These are phyloP conservation scores for Rhodotorula sp. DNA, from an alignment of 1,284 basidiomycete species.

Conservation along the genomic window DNA sequence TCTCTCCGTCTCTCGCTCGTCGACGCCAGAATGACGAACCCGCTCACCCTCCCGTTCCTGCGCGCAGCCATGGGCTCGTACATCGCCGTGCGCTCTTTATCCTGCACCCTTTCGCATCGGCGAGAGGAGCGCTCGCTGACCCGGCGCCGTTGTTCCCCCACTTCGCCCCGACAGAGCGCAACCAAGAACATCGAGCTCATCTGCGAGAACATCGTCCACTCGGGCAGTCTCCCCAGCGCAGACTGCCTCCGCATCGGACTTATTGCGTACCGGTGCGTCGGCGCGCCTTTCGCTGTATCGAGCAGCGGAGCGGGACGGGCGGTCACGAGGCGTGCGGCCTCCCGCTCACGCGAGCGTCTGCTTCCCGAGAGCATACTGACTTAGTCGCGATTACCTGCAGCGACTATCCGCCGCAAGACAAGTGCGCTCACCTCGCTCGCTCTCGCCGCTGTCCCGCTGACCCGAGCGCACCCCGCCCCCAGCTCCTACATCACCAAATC, in stretches of 20 bases:
- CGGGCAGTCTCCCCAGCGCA: constrained; percentile 78
- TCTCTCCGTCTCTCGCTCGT: not conserved
- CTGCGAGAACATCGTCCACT: constrained; percentile 92
- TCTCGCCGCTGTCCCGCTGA: not conserved
- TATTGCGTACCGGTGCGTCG: constrained; percentile 68
- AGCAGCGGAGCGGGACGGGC: no score
- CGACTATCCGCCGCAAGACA: constrained; percentile 94
- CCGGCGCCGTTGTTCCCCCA: not conserved
- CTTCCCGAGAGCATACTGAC: no score
- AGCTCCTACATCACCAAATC: constrained; percentile 75
- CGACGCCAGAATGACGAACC: not conserved
- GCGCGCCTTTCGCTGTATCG: not conserved
- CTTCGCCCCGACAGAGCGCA: constrained; percentile 54
- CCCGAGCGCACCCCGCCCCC: constrained; percentile 13
- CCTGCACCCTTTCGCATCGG: not conserved
- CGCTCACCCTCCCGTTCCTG: not conserved
- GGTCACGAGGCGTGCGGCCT: no score
- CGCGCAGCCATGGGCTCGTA: constrained; percentile 53
- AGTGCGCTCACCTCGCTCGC: constrained; percentile 47
- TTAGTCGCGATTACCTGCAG: constrained; percentile 47
- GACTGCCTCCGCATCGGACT: constrained; percentile 69
- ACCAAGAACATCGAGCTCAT: constrained; percentile 98
- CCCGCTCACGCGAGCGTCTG: no score
- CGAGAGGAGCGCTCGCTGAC: no score
- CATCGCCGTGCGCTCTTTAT: constrained; percentile 47